Percentiles rank a stretch among this genome's conserved stretches.
These are phyloP conservation scores for Telopea speciosissima DNA, from an alignment of 177 flowering plant species.

Conservation along the genomic window DNA sequence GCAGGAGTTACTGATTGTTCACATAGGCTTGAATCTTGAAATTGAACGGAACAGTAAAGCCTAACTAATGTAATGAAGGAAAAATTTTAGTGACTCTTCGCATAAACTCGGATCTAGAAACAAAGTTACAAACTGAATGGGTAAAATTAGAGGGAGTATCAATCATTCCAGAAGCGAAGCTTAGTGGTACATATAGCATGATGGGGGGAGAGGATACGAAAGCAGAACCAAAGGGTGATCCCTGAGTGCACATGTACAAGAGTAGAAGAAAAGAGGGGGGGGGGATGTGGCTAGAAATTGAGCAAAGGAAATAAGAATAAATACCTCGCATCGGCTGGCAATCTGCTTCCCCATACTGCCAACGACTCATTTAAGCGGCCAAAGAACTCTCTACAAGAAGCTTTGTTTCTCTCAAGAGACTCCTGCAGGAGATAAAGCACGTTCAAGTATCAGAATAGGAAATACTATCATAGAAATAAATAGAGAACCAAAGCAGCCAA, in stretches of 20 bases:
- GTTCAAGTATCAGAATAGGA: neutral
- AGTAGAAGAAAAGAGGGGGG: neutral
- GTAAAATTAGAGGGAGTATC: neutral
- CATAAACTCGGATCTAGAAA: no score
- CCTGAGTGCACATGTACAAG: neutral
- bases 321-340: slow-evolving; percentile 78
- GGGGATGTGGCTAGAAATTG: neutral
- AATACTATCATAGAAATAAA: neutral
- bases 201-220: neutral
- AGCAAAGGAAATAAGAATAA: neutral
- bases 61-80: no score
- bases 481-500: neutral
- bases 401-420: slow-evolving; percentile 62
- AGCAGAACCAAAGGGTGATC: neutral
- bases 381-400: slow-evolving; percentile 60
- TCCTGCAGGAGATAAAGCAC: slow-evolving; percentile 42
- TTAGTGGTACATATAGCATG: neutral
- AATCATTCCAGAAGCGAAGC: neutral
- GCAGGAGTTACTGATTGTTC: neutral
- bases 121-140: neutral
- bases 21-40: neutral
- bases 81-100: neutral
- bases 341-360: slow-evolving; percentile 55
- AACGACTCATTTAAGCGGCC: slow-evolving; percentile 59
- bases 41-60: no score